These are phyloP conservation scores for Scytalidium sp. DNA, from an alignment of 2,329 filamentous ascomycete genomes.

Conservation along the genomic window DNA sequence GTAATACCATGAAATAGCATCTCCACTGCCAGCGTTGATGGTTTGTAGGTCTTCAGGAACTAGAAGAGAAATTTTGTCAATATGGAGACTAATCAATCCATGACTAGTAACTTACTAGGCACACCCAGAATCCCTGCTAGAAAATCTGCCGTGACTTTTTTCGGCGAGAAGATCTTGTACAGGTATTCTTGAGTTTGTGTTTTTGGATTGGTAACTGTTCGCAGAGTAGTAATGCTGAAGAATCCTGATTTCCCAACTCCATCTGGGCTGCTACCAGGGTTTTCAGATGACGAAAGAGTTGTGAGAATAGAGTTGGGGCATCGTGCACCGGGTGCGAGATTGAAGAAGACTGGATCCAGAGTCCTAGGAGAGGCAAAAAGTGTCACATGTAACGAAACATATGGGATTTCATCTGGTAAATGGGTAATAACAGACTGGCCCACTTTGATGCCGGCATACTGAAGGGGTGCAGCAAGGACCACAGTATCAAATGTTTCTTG, in stretches of 20 bases:
- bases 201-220: slow-evolving; percentile 57
- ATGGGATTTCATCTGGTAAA: slow-evolving; percentile 75
- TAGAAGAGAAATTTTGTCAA: slow-evolving; percentile 17
- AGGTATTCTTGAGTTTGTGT: slow-evolving; percentile 52
- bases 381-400: slow-evolving; percentile 84
- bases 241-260: slow-evolving; percentile 74
- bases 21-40: slow-evolving; percentile 23
- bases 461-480: slow-evolving; percentile 78
- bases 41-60: slow-evolving; percentile 20
- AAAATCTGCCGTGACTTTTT: slow-evolving; percentile 49
- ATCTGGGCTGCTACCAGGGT: slow-evolving; percentile 38
- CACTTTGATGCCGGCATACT: slow-evolving; percentile 69
- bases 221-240: slow-evolving; percentile 79
- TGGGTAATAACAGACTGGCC: slow-evolving; percentile 66
- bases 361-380: slow-evolving; percentile 75
- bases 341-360: slow-evolving; percentile 74
- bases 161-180: slow-evolving; percentile 65
- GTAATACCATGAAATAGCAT: slow-evolving; percentile 75
- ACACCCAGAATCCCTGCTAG: slow-evolving; percentile 49
- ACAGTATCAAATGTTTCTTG: slow-evolving; percentile 67
- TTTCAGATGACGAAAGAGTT: slow-evolving; percentile 64
- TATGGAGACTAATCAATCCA: slow-evolving; percentile 16
- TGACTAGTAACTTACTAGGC: slow-evolving; percentile 29
- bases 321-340: slow-evolving; percentile 50
- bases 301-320: slow-evolving; percentile 79